Percentiles rank a stretch among this genome's conserved stretches.
Evolutionary conservation across 345 rosid genomes (phyloP).

Genomic region (Citrus reticulata): DNA sequence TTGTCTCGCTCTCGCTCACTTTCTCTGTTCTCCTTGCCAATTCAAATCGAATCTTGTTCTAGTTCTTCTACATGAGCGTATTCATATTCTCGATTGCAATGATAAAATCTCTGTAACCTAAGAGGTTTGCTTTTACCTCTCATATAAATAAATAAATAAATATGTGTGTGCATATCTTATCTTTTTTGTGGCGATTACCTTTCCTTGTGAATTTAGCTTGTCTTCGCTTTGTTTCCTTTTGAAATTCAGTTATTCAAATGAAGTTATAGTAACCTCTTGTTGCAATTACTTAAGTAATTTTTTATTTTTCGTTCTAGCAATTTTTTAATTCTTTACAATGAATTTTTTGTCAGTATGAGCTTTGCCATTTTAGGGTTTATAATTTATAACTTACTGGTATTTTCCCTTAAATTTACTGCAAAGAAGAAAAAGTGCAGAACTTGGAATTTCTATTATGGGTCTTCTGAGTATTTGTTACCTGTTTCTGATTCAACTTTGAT

Average conservation of each 20-base stretch:
- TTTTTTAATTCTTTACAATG: background rate
- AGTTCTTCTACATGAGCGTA: background rate
- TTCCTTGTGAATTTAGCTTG: background rate
- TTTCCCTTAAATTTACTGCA: background rate
- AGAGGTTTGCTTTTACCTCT: background rate
- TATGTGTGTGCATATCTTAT: too few relatives aligned
- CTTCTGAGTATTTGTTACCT: background rate
- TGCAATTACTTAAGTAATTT: background rate
- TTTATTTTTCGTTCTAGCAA: background rate
- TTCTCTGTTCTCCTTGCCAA: background rate
- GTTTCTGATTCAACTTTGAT: background rate
- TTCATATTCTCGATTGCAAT: background rate
- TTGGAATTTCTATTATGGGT: background rate
- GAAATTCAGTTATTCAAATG: background rate
- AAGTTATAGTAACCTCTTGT: background rate
- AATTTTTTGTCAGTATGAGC: background rate
- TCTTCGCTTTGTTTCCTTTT: background rate
- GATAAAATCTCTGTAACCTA: background rate
- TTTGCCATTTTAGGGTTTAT: background rate
- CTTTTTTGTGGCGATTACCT: too few relatives aligned
- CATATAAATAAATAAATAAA: too few relatives aligned
- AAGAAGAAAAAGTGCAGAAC: background rate
- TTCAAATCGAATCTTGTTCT: background rate
- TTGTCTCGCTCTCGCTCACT: background rate
- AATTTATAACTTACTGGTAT: background rate